Percentiles rank a stretch among this genome's conserved stretches.
Conservation (phyloP, 1,139 yeast genomes). For the Suzukiozyma palmioleophila region DNA sequence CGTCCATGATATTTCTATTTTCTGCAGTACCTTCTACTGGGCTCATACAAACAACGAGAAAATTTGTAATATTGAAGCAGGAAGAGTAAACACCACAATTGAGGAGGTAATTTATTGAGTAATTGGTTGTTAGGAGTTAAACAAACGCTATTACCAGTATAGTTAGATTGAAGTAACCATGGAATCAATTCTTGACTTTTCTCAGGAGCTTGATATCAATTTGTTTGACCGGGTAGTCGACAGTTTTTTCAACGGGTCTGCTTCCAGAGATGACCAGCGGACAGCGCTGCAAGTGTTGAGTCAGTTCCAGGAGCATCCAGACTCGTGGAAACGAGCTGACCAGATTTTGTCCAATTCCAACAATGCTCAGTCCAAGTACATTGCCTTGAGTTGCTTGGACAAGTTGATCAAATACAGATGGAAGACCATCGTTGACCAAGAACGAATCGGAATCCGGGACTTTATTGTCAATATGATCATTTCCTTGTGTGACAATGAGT, state of each 20-base stretch:
- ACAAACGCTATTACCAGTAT: too few relatives aligned
- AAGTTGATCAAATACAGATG: slow-evolving; percentile 87
- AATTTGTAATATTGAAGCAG: too few relatives aligned
- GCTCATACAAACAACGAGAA: too few relatives aligned
- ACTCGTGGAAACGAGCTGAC: slow-evolving; percentile 94
- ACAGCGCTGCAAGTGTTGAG: slow-evolving; percentile 81
- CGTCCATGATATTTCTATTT: too few relatives aligned
- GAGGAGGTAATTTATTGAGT: too few relatives aligned
- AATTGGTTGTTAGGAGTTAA: too few relatives aligned
- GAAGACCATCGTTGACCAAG: slow-evolving; percentile 87
- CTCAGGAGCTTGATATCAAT: slow-evolving; percentile 74
- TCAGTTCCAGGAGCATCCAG: slow-evolving; percentile 90
- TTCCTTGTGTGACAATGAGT: slow-evolving; percentile 82
- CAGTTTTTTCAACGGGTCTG: slow-evolving; percentile 69
- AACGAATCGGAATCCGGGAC: slow-evolving; percentile 84
- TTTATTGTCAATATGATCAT: slow-evolving; percentile 90
- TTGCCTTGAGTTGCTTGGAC: slow-evolving; percentile 86
- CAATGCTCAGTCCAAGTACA: slow-evolving; percentile 85
- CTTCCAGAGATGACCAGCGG: slow-evolving; percentile 70
- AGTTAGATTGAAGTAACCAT: slow-evolving; percentile 26
- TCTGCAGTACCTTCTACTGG: too few relatives aligned
- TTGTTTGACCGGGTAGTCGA: slow-evolving; percentile 82
- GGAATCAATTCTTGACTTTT: slow-evolving; percentile 88
- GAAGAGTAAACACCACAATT: too few relatives aligned
- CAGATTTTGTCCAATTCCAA: slow-evolving; percentile 74